Evolutionary conservation across 176 grass and related monocot genomes (phyloP).

Genomic region (Panicum miliaceum): DNA sequence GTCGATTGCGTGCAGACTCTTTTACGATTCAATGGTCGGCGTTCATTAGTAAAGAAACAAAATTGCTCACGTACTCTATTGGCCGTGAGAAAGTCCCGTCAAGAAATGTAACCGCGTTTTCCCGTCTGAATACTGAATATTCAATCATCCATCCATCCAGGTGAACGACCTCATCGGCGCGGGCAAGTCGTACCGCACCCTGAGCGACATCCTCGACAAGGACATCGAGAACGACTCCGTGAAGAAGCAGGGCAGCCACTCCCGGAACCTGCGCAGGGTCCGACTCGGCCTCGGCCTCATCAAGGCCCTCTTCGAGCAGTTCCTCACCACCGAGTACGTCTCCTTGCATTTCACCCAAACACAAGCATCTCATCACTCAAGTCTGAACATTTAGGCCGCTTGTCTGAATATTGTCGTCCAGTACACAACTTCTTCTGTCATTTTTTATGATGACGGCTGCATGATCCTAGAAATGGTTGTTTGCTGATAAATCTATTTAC

Average conservation of each 20-base stretch:
- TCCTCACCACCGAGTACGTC: constrained; percentile 73
- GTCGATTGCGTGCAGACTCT: neutral
- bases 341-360: neutral
- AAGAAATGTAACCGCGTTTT: neutral
- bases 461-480: neutral
- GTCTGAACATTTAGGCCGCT: neutral
- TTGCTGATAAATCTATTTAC: constrained; percentile 7
- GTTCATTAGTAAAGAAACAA: neutral
- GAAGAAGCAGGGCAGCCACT: constrained; percentile 95
- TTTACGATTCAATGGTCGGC: neutral
- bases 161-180: constrained; percentile 90
- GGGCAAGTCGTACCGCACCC: constrained; percentile 67
- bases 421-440: neutral
- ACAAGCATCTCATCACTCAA: neutral
- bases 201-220: constrained; percentile 82
- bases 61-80: neutral
- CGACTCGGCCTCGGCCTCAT: constrained; percentile 94
- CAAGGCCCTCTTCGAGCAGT: constrained; percentile 82
- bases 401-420: constrained; percentile 26
- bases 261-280: constrained; percentile 89
- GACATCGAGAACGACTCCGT: constrained; percentile 74
- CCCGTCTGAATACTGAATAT: neutral
- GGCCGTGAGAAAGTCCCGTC: neutral
- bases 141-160: constrained; percentile 41
- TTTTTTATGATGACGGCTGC: neutral